Percentiles rank a stretch among this genome's conserved stretches.
phyloP scores from a whole-genome alignment of 208 protist species.

The Acanthamoeba culbertsoni region DNA sequence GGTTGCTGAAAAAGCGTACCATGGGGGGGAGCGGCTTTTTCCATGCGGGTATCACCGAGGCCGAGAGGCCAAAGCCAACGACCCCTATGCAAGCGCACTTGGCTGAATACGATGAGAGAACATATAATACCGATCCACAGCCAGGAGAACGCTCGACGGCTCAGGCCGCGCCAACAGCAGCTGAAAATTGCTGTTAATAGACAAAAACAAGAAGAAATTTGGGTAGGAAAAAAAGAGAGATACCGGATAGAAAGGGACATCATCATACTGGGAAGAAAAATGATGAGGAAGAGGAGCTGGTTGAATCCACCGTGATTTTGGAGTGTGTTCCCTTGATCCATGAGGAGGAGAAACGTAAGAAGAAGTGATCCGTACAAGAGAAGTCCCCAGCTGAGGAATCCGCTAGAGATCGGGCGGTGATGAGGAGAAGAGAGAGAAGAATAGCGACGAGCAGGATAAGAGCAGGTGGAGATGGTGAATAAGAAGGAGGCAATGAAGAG shows the following conservation, averaged over 20 bases:
- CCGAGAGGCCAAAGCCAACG: neutral
- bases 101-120: neutral
- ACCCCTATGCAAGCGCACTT: neutral
- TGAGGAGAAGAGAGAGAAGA: neutral
- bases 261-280: neutral
- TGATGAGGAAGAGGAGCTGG: neutral
- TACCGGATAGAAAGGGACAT: neutral
- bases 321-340: slow-evolving; percentile 12
- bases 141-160: neutral
- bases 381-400: neutral
- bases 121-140: neutral
- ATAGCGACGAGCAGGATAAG: neutral
- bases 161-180: neutral
- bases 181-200: neutral
- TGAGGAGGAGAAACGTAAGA: neutral
- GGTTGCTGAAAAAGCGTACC: neutral
- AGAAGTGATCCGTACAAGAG: neutral
- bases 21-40: neutral
- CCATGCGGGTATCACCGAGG: slow-evolving; percentile 4
- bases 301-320: slow-evolving; percentile 29
- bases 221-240: neutral
- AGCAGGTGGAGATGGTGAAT: neutral
- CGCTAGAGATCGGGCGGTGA: too few species aligned
- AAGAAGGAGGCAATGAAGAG: slow-evolving; percentile 24
- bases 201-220: neutral